Evolutionary conservation across 768 basidiomycete species (phyloP), one percentile per base, ranked within the genome.

Genomic region (Pleurotus platypus): DNA sequence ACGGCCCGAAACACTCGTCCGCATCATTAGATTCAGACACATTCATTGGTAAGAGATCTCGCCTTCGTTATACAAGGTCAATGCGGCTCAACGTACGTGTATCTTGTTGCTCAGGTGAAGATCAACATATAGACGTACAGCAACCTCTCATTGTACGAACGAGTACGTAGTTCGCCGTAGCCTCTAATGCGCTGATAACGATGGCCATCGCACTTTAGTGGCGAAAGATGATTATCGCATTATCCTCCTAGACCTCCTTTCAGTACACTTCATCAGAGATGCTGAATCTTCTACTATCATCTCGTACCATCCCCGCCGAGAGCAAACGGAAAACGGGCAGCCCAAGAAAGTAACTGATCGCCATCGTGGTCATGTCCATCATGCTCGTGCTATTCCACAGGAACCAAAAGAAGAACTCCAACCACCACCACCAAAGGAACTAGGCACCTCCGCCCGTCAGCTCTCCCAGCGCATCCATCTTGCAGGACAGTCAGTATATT

Each of bases 391-490:
- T 35, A 35, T 35, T 0, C 5, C 8, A 35, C 30, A 35, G 30
- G 42, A 43, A 43, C 15, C 13, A 20, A 43, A 43, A 2, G 42
- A 20, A n/a, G 7, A 1, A 8, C 42, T 43, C 42, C 20, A 20
- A 42, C 13, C 13, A 42, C 40, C 40, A 13, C 12, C 42, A 43
- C n/a, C 15, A 1, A 38, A 63, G 30, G 24, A 51, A 18, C 9
- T 55, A 5, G 22, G 45, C 3, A 81, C 79, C 0, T 66, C 69
- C 3, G 79, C 79, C 0, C 46, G 60, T 0, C 76, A 73, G 56
- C 69, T 83, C 7, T 76, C 79, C 49, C 74, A 78, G 47, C 72
- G 80, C 7, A 76, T 81, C 54, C 70, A 75, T 16, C 79, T 77
- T 63, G 79, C 62, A 60, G 75, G 77, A 9, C 70, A 74, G 53